A percentile compares a stretch with the other conserved stretches of the same genome.
Evolutionary conservation across 2,329 filamentous ascomycete species (phyloP).

Genomic region (Trichoderma atroviride): DNA sequence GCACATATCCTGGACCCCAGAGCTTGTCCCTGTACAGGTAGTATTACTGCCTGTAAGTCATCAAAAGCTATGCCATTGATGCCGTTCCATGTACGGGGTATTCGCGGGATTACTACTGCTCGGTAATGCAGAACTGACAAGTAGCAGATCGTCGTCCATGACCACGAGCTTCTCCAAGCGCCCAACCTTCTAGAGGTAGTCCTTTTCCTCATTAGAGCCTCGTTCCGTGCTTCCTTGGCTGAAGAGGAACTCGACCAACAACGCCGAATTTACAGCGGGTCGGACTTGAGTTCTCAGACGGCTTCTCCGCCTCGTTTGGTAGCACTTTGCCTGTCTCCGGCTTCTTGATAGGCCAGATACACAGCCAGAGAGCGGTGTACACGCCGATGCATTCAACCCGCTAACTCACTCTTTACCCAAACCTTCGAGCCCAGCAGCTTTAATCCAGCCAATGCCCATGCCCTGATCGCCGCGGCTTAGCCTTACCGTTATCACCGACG

Average conservation of each 20-base stretch:
- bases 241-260: background rate
- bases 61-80: background rate
- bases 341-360: background rate
- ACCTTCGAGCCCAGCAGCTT: background rate
- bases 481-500: constrained; percentile 3
- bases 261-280: background rate
- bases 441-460: constrained; percentile 1
- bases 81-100: background rate
- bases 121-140: background rate
- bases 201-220: background rate
- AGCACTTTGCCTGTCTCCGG: background rate
- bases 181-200: background rate
- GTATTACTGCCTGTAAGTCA: background rate
- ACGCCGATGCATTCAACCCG: background rate
- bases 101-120: background rate
- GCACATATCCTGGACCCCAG: background rate
- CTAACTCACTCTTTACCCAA: background rate
- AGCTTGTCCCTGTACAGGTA: background rate
- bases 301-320: constrained; percentile 4
- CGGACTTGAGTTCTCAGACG: background rate
- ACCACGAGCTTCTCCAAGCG: background rate
- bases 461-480: constrained; percentile 3
- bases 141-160: constrained; percentile 10
- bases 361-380: constrained; percentile 14
- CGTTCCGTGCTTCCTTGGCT: background rate